phyloP scores from a whole-genome alignment of 1,284 basidiomycete genomes.

The Microbotryomycetes sp. region DNA sequence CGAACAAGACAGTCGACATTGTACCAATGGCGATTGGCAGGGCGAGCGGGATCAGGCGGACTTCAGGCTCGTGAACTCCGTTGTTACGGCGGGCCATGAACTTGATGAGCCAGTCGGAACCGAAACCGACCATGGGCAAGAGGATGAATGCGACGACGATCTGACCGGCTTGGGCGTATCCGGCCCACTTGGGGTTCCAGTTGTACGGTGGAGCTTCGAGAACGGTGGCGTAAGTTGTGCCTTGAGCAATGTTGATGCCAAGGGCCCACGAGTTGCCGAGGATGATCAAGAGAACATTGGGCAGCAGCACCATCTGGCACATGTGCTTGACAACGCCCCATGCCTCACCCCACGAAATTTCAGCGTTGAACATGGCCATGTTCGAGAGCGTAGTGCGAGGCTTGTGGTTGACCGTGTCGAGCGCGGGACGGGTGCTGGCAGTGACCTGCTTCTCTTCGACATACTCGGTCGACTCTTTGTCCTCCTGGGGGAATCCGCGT shows the following conservation, averaged over 20 bases:
- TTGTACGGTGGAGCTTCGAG: not conserved
- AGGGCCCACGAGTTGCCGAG: not conserved
- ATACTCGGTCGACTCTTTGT: not conserved
- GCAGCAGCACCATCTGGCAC: not conserved
- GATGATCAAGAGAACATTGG: not conserved
- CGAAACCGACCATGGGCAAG: slow-evolving; percentile 35
- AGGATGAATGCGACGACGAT: slow-evolving; percentile 1
- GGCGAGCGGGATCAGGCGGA: slow-evolving; percentile 43
- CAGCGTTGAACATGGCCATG: not conserved
- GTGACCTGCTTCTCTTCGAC: not conserved
- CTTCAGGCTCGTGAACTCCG: slow-evolving; percentile 47
- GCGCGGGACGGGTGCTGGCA: not conserved
- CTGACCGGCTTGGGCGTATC: not conserved
- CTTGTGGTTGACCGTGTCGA: not conserved
- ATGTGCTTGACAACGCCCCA: slow-evolving; percentile 2
- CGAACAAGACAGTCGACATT: not conserved
- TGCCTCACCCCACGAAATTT: not conserved
- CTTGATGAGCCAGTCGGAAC: slow-evolving; percentile 46
- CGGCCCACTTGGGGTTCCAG: not conserved
- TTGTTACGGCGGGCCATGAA: slow-evolving; percentile 46
- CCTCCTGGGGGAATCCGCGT: not conserved
- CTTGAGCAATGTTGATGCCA: slow-evolving; percentile 4
- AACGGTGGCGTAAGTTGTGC: slow-evolving; percentile 1
- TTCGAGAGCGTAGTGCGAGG: not conserved
- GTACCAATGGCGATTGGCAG: slow-evolving; percentile 41